Evolutionary conservation across 208 protist genomes (phyloP).

Genomic region (Trypanosoma congolense): DNA sequence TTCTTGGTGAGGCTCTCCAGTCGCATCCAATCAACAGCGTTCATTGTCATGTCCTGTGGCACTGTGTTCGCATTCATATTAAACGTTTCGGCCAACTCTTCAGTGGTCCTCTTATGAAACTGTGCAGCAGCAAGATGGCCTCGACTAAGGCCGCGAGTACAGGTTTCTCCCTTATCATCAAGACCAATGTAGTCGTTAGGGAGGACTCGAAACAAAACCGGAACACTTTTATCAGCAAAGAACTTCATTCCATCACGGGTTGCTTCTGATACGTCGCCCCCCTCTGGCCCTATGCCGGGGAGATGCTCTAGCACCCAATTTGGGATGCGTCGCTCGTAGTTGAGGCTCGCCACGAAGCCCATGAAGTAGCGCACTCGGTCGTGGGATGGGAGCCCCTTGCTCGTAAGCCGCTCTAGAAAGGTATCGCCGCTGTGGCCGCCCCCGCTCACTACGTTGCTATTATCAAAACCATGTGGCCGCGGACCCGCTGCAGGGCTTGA

Average conservation of each 20-base stretch:
- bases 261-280: slow-evolving; percentile 16
- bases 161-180: neutral
- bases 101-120: slow-evolving; percentile 59
- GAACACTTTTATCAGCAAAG: slow-evolving; percentile 62
- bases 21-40: slow-evolving; percentile 77
- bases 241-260: slow-evolving; percentile 50
- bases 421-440: no score
- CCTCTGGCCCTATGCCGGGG: slow-evolving; percentile 10
- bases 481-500: no score
- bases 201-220: slow-evolving; percentile 50
- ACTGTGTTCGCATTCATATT: slow-evolving; percentile 87
- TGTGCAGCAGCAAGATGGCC: slow-evolving; percentile 83
- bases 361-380: slow-evolving; percentile 59
- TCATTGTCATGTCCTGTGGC: slow-evolving; percentile 83
- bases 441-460: no score
- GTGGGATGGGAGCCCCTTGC: slow-evolving; percentile 46
- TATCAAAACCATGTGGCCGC: neutral
- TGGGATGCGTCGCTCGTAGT: slow-evolving; percentile 73
- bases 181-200: slow-evolving; percentile 46
- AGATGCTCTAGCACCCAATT: slow-evolving; percentile 80
- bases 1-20: slow-evolving; percentile 65
- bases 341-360: slow-evolving; percentile 70
- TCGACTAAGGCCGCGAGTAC: slow-evolving; percentile 47
- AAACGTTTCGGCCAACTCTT: slow-evolving; percentile 77
- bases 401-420: slow-evolving; percentile 2